Conservation (phyloP, 2,329 filamentous ascomycete species). For the Fusarium tupiense region DNA sequence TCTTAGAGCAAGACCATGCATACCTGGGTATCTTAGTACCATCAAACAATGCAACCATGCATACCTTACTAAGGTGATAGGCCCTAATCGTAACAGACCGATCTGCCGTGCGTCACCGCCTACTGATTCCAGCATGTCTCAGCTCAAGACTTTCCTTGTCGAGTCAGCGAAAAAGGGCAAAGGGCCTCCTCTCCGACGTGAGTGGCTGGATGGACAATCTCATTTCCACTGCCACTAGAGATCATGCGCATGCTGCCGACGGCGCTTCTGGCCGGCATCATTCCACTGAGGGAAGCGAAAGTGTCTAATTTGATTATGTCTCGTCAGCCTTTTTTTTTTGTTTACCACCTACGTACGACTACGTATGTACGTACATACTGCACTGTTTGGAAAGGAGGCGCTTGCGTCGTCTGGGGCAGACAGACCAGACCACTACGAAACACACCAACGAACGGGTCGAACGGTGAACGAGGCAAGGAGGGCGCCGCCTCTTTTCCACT, state of each 20-base stretch:
- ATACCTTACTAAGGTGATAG: too few species aligned
- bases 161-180: conserved; percentile 20
- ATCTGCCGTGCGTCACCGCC: conserved; percentile 19
- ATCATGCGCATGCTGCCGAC: conserved; percentile 12
- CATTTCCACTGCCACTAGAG: conserved; percentile 28
- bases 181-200: conserved; percentile 4
- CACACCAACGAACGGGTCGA: conserved; percentile 27
- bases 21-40: not conserved
- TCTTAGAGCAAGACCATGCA: not conserved
- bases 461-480: conserved; percentile 18
- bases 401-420: conserved; percentile 17
- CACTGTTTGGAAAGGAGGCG: conserved; percentile 32
- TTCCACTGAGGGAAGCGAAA: conserved; percentile 27
- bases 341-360: not conserved
- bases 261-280: conserved; percentile 6
- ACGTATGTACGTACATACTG: not conserved
- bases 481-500: conserved; percentile 15
- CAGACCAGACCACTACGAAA: conserved; percentile 11
- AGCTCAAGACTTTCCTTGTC: not conserved
- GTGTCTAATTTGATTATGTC: conserved; percentile 27
- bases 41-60: not conserved
- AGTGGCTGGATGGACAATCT: conserved; percentile 28
- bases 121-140: not conserved
- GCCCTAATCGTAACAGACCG: not conserved
- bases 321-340: not conserved